A percentile compares a stretch with the other conserved stretches of the same genome.
phyloP scores from a whole-genome alignment of 2,329 filamentous ascomycete genomes.

The Lachnellula occidentalis region DNA sequence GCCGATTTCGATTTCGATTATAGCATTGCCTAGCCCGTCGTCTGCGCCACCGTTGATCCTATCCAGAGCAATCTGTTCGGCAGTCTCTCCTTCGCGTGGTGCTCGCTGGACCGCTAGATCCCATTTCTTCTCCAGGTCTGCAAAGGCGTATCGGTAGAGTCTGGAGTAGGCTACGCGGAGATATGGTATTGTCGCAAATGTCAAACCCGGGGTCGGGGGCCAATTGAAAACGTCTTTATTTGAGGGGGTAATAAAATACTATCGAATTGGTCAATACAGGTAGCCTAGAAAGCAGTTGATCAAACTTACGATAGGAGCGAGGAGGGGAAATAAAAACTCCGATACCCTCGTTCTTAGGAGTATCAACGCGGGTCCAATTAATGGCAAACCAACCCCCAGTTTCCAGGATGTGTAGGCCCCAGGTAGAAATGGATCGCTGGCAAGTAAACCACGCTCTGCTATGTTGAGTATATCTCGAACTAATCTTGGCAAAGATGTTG shows the following conservation, averaged over 20 bases:
- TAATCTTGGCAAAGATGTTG: background rate
- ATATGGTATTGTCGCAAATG: conserved; percentile 62
- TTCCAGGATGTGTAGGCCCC: conserved; percentile 7
- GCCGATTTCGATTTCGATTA: conserved; percentile 22
- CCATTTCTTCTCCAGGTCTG: conserved; percentile 28
- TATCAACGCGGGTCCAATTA: conserved; percentile 63
- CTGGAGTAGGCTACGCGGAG: conserved; percentile 57
- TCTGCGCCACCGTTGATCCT: conserved; percentile 18
- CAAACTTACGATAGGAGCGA: conserved; percentile 31
- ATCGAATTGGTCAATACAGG: conserved; percentile 5
- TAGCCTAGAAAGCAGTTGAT: background rate
- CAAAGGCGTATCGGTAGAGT: conserved; percentile 41
- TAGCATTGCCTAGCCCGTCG: conserved; percentile 28
- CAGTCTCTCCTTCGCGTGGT: conserved; percentile 30
- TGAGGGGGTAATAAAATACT: conserved; percentile 26
- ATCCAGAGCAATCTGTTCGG: conserved; percentile 30
- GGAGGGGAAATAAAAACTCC: conserved; percentile 38
- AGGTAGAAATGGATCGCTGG: conserved; percentile 25
- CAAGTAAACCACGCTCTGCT: background rate
- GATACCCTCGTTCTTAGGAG: conserved; percentile 60
- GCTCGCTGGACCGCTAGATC: conserved; percentile 28
- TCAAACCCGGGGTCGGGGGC: conserved; percentile 58
- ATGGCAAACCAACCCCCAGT: conserved; percentile 49
- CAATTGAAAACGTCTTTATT: conserved; percentile 22
- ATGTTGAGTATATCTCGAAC: background rate